Percentiles rank a stretch among this genome's conserved stretches.
Evolutionary conservation across 1,284 basidiomycete genomes (phyloP).

Genomic region (Austroboletus niveus): DNA sequence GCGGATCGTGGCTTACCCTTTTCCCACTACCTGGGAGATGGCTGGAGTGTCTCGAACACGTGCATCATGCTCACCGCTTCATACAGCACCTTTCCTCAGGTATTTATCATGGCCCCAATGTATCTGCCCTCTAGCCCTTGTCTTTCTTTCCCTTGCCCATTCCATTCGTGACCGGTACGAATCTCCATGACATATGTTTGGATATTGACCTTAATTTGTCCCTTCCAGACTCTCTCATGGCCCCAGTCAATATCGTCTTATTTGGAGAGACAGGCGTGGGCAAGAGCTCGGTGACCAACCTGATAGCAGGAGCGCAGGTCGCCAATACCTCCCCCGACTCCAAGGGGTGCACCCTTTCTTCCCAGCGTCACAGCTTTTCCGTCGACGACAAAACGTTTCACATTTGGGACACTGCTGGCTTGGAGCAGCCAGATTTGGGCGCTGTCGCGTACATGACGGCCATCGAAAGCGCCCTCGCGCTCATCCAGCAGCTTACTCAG

Average conservation of each 20-base stretch:
- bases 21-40: not conserved
- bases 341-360: slow-evolving; percentile 21
- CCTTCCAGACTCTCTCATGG: slow-evolving; percentile 14
- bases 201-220: not conserved
- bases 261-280: slow-evolving; percentile 26
- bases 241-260: slow-evolving; percentile 25
- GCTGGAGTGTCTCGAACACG: not conserved
- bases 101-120: not conserved
- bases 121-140: not conserved
- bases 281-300: slow-evolving; percentile 28
- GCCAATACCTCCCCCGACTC: slow-evolving; percentile 19
- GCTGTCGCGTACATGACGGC: slow-evolving; percentile 26
- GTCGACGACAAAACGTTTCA: slow-evolving; percentile 16
- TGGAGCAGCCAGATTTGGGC: slow-evolving; percentile 34
- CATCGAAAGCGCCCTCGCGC: slow-evolving; percentile 30
- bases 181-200: slow-evolving; percentile 2
- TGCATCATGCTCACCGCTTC: not conserved
- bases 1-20: slow-evolving; percentile 7
- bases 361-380: slow-evolving; percentile 22
- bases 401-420: slow-evolving; percentile 38
- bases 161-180: slow-evolving; percentile 9
- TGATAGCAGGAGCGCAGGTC: slow-evolving; percentile 22
- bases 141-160: not conserved
- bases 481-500: slow-evolving; percentile 31
- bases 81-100: not conserved